Base-by-base conservation (phyloP, 2,329 filamentous ascomycete species). In the Byssothecium circinans region DNA sequence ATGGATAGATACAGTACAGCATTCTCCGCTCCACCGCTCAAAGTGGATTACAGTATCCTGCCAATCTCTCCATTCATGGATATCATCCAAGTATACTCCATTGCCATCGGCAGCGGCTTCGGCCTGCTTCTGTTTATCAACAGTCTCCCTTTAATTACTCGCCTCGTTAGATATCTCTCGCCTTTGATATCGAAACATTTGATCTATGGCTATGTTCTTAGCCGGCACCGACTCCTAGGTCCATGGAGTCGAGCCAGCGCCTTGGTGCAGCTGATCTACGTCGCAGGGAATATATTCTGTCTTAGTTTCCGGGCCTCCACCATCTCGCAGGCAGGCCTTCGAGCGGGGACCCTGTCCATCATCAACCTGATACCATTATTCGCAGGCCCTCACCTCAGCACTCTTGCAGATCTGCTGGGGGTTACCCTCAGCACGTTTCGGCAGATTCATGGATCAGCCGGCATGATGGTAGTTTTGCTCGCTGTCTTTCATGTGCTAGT, bases 21-120 rank as follows among this genome's bases (percentile, higher is more conserved):
- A n/a, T n/a, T n/a, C n/a, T n/a, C n/a, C n/a, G n/a, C n/a, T n/a
- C n/a, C n/a, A n/a, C n/a, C n/a, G n/a, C n/a, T n/a, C n/a, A n/a
- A n/a, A n/a, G n/a, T n/a, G n/a, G 41, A 58, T 45, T 30, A 49
- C 62, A 46, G 58, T 68, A 47, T 54, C 61, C 56, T 39, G 22
- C 25, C n/a, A 12, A 15, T 34, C 12, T 23, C 42, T 39, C 39
- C 25, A 17, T 4, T 34, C 33, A 50, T 50, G 27, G 47, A 50
- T 41, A 45, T 41, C 23, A 50, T 22, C n/a, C 30, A 45, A 32
- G 10, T 45, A 19, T 50, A 45, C 41, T 22, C 47, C 20, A 50
- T 50, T 49, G 12, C 47, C 25, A 23, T 38, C 32, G 47, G 36
- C 42, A 15, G 47, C 23, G 41, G 41, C 35, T 41, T 50, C 6